Evolutionary conservation across 139 green algal genomes (phyloP).

Genomic region (Microglena sp.): DNA sequence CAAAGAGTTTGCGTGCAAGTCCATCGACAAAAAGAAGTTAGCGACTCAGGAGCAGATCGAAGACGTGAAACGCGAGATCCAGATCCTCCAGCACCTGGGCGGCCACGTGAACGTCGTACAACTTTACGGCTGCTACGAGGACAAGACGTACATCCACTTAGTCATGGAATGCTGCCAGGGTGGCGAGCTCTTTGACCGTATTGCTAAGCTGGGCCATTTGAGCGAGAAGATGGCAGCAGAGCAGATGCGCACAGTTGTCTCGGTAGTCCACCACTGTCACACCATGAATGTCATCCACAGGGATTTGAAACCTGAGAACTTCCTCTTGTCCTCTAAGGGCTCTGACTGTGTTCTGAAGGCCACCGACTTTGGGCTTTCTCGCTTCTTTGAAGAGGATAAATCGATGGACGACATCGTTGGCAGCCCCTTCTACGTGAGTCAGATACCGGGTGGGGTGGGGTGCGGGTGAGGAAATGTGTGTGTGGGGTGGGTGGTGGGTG

Average conservation of each 20-base stretch:
- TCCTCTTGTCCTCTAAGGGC: conserved; percentile 54
- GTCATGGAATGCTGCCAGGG: conserved; percentile 65
- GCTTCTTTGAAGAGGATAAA: conserved; percentile 50
- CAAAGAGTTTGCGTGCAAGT: conserved; percentile 70
- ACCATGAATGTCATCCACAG: conserved; percentile 90
- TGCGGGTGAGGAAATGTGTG: too few relatives aligned
- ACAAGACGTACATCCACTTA: conserved; percentile 68
- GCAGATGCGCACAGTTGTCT: conserved; percentile 76
- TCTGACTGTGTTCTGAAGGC: conserved; percentile 54
- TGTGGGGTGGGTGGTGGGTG: too few relatives aligned
- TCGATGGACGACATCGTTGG: conserved; percentile 51
- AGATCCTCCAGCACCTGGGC: conserved; percentile 32
- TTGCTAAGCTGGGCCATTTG: conserved; percentile 23
- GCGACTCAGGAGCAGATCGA: too few relatives aligned
- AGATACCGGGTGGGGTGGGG: too few relatives aligned
- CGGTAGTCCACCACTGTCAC: conserved; percentile 89
- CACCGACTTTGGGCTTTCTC: conserved; percentile 83
- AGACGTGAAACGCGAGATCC: conserved; percentile 79
- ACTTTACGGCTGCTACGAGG: too few relatives aligned
- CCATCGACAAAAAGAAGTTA: conserved; percentile 83
- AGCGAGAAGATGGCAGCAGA: conserved; percentile 69
- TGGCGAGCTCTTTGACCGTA: conserved; percentile 92
- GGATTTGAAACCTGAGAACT: conserved; percentile 86
- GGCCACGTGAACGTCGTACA: conserved; percentile 29
- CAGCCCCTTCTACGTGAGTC: conserved; percentile 61